These are phyloP conservation scores for Coemansia guatemalensis DNA, from an alignment of 192 early-diverging fungal species.

Conservation along the genomic window DNA sequence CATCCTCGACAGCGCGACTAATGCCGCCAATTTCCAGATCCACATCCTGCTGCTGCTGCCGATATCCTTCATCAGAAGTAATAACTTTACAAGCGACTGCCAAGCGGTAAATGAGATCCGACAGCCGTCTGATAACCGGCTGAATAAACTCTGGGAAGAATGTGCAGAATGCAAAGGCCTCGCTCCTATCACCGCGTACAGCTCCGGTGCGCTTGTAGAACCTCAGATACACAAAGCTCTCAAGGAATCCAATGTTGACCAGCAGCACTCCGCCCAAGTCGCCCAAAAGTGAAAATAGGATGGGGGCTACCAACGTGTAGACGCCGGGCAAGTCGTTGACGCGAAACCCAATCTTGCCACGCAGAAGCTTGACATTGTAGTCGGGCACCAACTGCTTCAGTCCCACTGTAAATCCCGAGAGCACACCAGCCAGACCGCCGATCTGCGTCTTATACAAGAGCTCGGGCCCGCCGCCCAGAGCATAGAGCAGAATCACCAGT, in stretches of 20 bases:
- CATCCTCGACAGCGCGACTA: neutral
- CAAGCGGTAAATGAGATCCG: conserved; percentile 15
- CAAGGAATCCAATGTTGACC: conserved; percentile 69
- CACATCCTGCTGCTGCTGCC: conserved; percentile 22
- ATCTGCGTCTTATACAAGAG: conserved; percentile 41
- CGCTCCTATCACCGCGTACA: conserved; percentile 82
- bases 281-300: conserved; percentile 29
- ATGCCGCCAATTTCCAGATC: conserved; percentile 15
- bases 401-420: conserved; percentile 76
- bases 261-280: conserved; percentile 59
- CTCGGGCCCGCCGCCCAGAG: conserved; percentile 7
- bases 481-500: conserved; percentile 10
- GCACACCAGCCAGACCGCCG: conserved; percentile 70
- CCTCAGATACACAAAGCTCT: conserved; percentile 80
- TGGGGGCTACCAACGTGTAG: conserved; percentile 45
- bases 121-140: conserved; percentile 29
- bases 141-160: conserved; percentile 80
- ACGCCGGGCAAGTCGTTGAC: conserved; percentile 41
- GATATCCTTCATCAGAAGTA: conserved; percentile 44
- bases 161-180: conserved; percentile 85
- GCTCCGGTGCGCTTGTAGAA: conserved; percentile 83
- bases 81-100: conserved; percentile 34
- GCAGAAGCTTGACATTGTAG: conserved; percentile 68
- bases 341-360: conserved; percentile 66
- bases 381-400: conserved; percentile 92